Percentiles rank a stretch among this genome's conserved stretches.
phyloP scores from a whole-genome alignment of 495 filamentous ascomycete species.

The Aspergillus kassunensis region DNA sequence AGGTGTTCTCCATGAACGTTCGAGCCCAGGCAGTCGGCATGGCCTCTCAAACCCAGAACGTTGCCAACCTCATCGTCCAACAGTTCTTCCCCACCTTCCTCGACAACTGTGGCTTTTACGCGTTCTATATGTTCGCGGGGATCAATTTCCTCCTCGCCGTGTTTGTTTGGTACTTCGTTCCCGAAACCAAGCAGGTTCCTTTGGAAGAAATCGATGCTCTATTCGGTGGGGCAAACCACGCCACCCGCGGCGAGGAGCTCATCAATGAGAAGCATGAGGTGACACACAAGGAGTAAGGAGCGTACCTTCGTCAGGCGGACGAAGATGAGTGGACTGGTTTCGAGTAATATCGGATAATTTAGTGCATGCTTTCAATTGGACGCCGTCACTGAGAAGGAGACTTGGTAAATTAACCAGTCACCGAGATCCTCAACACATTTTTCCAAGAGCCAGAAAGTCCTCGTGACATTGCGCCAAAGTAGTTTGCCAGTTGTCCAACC shows the following conservation, averaged over 20 bases:
- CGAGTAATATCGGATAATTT: too few relatives aligned
- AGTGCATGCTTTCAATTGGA: background rate
- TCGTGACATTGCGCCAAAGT: too few relatives aligned
- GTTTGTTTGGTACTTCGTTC: slow-evolving; percentile 74
- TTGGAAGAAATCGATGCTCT: slow-evolving; percentile 63
- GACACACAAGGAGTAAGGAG: slow-evolving; percentile 10
- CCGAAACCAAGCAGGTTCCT: slow-evolving; percentile 66
- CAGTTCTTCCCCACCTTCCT: slow-evolving; percentile 67
- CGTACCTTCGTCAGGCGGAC: too few relatives aligned
- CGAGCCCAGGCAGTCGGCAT: slow-evolving; percentile 65
- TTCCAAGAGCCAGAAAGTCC: too few relatives aligned
- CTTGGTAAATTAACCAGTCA: too few relatives aligned
- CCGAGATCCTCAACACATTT: too few relatives aligned
- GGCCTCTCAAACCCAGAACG: slow-evolving; percentile 63
- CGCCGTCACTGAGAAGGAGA: background rate
- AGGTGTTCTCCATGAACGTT: slow-evolving; percentile 65
- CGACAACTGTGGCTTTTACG: slow-evolving; percentile 51
- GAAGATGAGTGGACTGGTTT: too few relatives aligned
- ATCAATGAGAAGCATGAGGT: slow-evolving; percentile 29
- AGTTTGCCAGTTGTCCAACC: too few relatives aligned
- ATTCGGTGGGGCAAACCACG: slow-evolving; percentile 57
- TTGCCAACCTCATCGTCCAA: slow-evolving; percentile 60
- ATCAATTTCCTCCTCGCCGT: slow-evolving; percentile 56
- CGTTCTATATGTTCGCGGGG: slow-evolving; percentile 49
- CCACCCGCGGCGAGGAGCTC: slow-evolving; percentile 47